A percentile compares a stretch with the other conserved stretches of the same genome.
phyloP scores from a whole-genome alignment of 2,329 filamentous ascomycete genomes.

The Fusarium tuaranense region DNA sequence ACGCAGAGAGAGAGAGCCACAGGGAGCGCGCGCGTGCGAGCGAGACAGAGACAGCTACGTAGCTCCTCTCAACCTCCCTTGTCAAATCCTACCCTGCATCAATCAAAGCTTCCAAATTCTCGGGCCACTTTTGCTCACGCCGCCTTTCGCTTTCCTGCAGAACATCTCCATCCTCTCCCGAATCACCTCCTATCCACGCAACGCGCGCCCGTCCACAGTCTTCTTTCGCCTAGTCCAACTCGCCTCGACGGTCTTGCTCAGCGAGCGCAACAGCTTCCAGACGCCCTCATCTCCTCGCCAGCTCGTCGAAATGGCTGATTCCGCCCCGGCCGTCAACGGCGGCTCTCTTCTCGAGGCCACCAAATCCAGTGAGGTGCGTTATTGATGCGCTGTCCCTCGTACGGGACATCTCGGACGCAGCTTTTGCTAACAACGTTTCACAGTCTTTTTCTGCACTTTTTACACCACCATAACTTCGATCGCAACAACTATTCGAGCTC shows the following conservation, averaged over 20 bases:
- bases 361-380: constrained; percentile 66
- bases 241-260: constrained; percentile 9
- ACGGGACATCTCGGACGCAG: constrained; percentile 25
- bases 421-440: constrained; percentile 35
- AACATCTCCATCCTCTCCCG: constrained; percentile 22
- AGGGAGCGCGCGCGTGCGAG: constrained; percentile 20
- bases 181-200: constrained; percentile 23
- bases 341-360: constrained; percentile 58
- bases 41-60: constrained; percentile 36
- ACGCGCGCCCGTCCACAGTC: constrained; percentile 1
- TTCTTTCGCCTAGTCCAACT: constrained; percentile 7
- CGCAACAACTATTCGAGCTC: not conserved
- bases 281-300: constrained; percentile 12
- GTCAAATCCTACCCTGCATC: constrained; percentile 27
- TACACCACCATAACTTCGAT: constrained; percentile 9
- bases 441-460: constrained; percentile 23
- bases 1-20: constrained; percentile 25
- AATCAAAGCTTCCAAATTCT: constrained; percentile 34
- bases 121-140: constrained; percentile 44
- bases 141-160: constrained; percentile 37
- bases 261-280: constrained; percentile 24
- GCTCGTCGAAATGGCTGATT: constrained; percentile 47
- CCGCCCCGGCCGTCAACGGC: constrained; percentile 58
- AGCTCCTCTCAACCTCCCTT: constrained; percentile 27
- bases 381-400: constrained; percentile 33